Base-by-base conservation (phyloP, 2,329 filamentous ascomycete species). In the Monosporascus ibericus region DNA sequence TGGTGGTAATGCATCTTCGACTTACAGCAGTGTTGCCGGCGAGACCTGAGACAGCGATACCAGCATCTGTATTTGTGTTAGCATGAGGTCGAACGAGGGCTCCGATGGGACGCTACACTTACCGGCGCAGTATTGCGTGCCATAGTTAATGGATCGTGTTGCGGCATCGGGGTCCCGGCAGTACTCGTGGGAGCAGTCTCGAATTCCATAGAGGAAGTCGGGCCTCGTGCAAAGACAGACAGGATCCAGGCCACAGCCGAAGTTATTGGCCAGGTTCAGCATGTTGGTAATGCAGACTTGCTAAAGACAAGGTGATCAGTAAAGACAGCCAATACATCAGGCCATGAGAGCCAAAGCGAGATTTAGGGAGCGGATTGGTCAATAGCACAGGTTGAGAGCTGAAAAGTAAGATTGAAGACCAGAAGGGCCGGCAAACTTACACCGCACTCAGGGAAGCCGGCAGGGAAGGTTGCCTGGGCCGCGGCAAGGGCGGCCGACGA, bases 281-380 rank as follows among this genome's bases (percentile, higher is more conserved):
- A 84, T 81, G 70, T 78, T 77, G 62, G 62, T 66, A 57, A 74
- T 69, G 59, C 80, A 83, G 40, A 61, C 68, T 62, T 67, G 69
- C 79, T 82, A 51, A 48, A 39, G n/a, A 46, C 42, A 14, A 15
- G 5, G 18, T 34, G 17, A 24, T 46, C 22, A 46, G 42, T 24
- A 46, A 46, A 14, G 8, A 11, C 25, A 17, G 22, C 22, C 11
- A n/a, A 9, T 18, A n/a, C 7, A 25, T n/a, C 24, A 42, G 14
- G 39, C 22, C 18, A 42, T 9, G 11, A 46, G 20, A 6, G 8
- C 11, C 15, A 11, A 14, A 25, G 20, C 9, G 25, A 22, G 11
- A 7, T 11, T 20, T 7, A 11, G 3, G 5, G 18, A 11, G 20
- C 6, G 24, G 14, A 25, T 15, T 46, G 25, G 6, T 24, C 14